Evolutionary conservation across 495 filamentous ascomycete species (phyloP).

Genomic region (Mytilinidion resinicola): DNA sequence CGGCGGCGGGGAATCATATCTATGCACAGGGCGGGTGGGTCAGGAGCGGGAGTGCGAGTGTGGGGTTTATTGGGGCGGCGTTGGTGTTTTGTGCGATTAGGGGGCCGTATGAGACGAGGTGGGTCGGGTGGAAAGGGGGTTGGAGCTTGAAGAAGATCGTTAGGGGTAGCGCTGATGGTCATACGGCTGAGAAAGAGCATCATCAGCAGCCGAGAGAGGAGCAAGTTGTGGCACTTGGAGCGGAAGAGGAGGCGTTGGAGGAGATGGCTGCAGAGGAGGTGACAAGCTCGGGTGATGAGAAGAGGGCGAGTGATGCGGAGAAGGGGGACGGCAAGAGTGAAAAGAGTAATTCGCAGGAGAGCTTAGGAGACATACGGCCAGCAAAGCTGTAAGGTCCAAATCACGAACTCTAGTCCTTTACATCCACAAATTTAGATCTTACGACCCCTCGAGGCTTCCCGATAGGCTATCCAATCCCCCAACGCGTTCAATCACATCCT

Average conservation of each 20-base stretch:
- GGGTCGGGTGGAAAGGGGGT: slow-evolving; percentile 72
- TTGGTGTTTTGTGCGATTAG: slow-evolving; percentile 51
- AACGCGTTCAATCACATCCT: too few species aligned
- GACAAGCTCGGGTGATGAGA: not conserved
- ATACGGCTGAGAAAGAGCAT: slow-evolving; percentile 24
- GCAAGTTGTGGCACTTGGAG: slow-evolving; percentile 19
- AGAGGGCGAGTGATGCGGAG: slow-evolving; percentile 9
- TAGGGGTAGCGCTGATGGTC: slow-evolving; percentile 29
- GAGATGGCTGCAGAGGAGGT: slow-evolving; percentile 19
- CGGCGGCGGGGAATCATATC: slow-evolving; percentile 62
- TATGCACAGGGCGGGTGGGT: slow-evolving; percentile 68
- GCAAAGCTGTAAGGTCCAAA: slow-evolving; percentile 13
- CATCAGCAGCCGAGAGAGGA: slow-evolving; percentile 8
- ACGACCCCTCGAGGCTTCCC: too few species aligned
- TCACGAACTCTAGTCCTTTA: too few species aligned
- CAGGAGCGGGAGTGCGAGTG: slow-evolving; percentile 57
- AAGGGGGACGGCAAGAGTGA: not conserved
- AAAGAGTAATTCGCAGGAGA: slow-evolving; percentile 7
- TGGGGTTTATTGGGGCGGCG: slow-evolving; percentile 58
- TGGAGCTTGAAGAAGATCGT: slow-evolving; percentile 46
- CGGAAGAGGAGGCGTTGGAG: slow-evolving; percentile 14
- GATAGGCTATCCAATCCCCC: too few species aligned
- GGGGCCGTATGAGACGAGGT: slow-evolving; percentile 63
- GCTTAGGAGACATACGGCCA: slow-evolving; percentile 14
- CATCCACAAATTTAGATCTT: too few species aligned